Percentiles rank a stretch among this genome's conserved stretches.
phyloP scores from a whole-genome alignment of 1,139 yeast species.

The Pichia sp. region DNA sequence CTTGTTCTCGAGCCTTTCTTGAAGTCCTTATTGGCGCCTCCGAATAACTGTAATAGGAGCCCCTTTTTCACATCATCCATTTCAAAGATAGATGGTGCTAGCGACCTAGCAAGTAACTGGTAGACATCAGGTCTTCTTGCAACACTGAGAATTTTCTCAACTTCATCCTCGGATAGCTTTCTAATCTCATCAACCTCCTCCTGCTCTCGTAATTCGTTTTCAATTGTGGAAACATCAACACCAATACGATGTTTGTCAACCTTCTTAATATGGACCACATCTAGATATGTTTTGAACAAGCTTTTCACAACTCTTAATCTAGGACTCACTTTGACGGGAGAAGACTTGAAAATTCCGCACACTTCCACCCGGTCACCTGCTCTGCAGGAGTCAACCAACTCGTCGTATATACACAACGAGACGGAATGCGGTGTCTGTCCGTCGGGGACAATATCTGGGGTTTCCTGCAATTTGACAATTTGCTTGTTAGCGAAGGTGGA shows the following conservation, averaged over 20 bases:
- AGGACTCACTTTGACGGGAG: slow-evolving; percentile 85
- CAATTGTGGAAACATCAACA: slow-evolving; percentile 67
- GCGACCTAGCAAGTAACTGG: slow-evolving; percentile 81
- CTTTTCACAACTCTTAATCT: slow-evolving; percentile 80
- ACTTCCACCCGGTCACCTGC: slow-evolving; percentile 98
- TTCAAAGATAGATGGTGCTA: slow-evolving; percentile 95
- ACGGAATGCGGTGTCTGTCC: slow-evolving; percentile 99
- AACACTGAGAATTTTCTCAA: slow-evolving; percentile 55
- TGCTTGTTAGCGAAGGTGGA: slow-evolving; percentile 94
- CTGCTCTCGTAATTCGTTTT: slow-evolving; percentile 49
- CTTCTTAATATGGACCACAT: slow-evolving; percentile 88
- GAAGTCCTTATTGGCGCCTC: slow-evolving; percentile 90
- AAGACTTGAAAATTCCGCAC: slow-evolving; percentile 90
- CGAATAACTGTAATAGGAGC: slow-evolving; percentile 82
- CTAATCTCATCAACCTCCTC: slow-evolving; percentile 73
- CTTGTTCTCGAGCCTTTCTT: slow-evolving; percentile 90
- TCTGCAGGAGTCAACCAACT: slow-evolving; percentile 86
- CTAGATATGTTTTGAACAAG: slow-evolving; percentile 87
- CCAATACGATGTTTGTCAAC: slow-evolving; percentile 80
- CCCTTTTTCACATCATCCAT: slow-evolving; percentile 97
- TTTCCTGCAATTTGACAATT: slow-evolving; percentile 88
- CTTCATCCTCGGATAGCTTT: slow-evolving; percentile 63
- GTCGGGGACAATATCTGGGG: slow-evolving; percentile 97
- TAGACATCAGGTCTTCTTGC: slow-evolving; percentile 74
- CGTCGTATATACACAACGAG: slow-evolving; percentile 91